A percentile compares a stretch with the other conserved stretches of the same genome.
Evolutionary conservation across 805 yeast species (phyloP).

Genomic region (Barnettozyma wickerhamii): DNA sequence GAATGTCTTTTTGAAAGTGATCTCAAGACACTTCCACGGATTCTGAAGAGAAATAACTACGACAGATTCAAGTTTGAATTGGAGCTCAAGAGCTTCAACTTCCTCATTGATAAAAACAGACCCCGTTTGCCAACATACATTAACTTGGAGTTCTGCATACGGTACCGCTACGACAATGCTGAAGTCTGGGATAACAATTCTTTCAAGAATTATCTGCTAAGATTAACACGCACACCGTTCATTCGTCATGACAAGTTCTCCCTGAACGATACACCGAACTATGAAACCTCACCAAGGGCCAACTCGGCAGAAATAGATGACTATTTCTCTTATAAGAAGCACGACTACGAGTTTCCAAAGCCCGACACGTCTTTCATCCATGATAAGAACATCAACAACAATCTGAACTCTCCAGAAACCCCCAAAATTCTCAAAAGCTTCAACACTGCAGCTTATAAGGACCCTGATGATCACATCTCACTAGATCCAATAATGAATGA

Average conservation of each 20-base stretch:
- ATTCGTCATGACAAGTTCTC: slow-evolving; percentile 12
- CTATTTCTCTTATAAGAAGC: slow-evolving; percentile 8
- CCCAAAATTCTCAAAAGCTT: slow-evolving; percentile 20
- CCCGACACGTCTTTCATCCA: neutral
- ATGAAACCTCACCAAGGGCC: neutral
- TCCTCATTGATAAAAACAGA: slow-evolving; percentile 9
- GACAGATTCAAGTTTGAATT: slow-evolving; percentile 72
- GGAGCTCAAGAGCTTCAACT: slow-evolving; percentile 35
- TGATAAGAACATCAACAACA: slow-evolving; percentile 17
- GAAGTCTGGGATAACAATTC: slow-evolving; percentile 81
- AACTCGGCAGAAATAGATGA: neutral
- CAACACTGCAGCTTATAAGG: neutral
- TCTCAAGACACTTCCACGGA: slow-evolving; percentile 32
- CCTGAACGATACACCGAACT: slow-evolving; percentile 15
- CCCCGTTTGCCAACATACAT: slow-evolving; percentile 5
- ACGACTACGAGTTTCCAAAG: neutral
- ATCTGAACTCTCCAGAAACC: slow-evolving; percentile 25
- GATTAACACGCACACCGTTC: slow-evolving; percentile 1
- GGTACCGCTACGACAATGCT: slow-evolving; percentile 32
- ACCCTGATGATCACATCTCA: slow-evolving; percentile 9
- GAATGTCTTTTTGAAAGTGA: slow-evolving; percentile 60
- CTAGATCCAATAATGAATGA: slow-evolving; percentile 13
- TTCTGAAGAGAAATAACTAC: slow-evolving; percentile 45
- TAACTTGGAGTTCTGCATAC: slow-evolving; percentile 44
- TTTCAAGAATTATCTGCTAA: slow-evolving; percentile 51